phyloP scores from a whole-genome alignment of 139 green algal genomes.

The Bryopsis sp. region DNA sequence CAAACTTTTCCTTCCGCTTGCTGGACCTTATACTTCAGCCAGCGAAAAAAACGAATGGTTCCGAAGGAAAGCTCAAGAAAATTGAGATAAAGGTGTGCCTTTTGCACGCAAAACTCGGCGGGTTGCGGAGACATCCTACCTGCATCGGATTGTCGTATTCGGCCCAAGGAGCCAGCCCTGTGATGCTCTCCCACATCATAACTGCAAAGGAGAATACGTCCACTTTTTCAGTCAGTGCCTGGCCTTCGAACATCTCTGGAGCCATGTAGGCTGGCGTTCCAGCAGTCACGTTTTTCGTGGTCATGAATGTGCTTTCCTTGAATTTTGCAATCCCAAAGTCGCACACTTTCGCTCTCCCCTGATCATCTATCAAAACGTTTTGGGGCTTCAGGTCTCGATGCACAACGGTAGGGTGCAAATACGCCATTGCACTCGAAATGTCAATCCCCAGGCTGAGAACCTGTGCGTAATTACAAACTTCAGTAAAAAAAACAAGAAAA shows the following conservation, averaged over 20 bases:
- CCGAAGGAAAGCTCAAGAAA: too few species aligned
- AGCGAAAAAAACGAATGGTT: too few species aligned
- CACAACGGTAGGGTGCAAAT: constrained; percentile 61
- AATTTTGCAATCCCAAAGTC: constrained; percentile 24
- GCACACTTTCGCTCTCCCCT: constrained; percentile 54
- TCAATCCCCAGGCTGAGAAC: constrained; percentile 28
- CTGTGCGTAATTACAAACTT: too few species aligned
- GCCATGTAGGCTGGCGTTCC: constrained; percentile 33
- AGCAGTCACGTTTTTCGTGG: constrained; percentile 22
- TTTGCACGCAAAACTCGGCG: too few species aligned
- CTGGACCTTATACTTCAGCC: too few species aligned
- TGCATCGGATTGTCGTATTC: neutral
- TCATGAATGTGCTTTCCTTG: constrained; percentile 26
- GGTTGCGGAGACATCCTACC: too few species aligned
- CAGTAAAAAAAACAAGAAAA: too few species aligned
- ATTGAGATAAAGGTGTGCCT: too few species aligned
- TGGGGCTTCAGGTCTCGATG: constrained; percentile 57
- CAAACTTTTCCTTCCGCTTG: too few species aligned
- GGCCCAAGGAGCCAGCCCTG: neutral
- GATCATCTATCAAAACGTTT: constrained; percentile 47
- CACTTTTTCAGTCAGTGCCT: constrained; percentile 23
- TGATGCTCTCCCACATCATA: neutral
- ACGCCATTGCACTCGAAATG: constrained; percentile 40
- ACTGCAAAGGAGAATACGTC: constrained; percentile 35
- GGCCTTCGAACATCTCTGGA: constrained; percentile 35